Evolutionary conservation across 2,329 filamentous ascomycete species (phyloP), one percentile per base, ranked within the genome.

Genomic region (Macrophomina pseudophaseolina): DNA sequence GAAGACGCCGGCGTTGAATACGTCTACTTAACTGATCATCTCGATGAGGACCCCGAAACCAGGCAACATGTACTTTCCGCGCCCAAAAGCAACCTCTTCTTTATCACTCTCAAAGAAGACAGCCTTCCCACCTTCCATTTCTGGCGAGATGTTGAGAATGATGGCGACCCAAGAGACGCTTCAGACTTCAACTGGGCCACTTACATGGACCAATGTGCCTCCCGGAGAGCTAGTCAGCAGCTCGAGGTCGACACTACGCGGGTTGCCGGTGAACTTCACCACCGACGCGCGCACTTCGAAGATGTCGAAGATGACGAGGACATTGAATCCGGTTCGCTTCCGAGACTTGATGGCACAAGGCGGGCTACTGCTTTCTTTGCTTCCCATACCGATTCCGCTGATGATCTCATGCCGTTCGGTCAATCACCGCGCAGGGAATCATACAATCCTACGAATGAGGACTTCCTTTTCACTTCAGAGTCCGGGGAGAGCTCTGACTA

Each of bases 61-160:
- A 35, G 64, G 23, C 32, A 2, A 12, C 5, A 32, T 12, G 38
- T 56, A 6, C n/a, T 65, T 28, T 23, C 42, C 1, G 40, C 48
- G 3, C 51, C 42, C 7, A 44, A 62, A 14, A 16, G 42, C 6
- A 67, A 64, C 23, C 33, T 64, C 5, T 67, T 64, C 42, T 67
- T 64, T 40, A n/a, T 67, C 33, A 46, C 32, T 14, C 44, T 64
- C 14, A 33, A 23, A 14, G 58, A 38, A 2, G 46, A 67, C 7
- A 16, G n/a, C 4, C 48, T 67, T 2, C 65, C 65, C 3, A 54
- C 58, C 5, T 67, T 33, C 23, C 49, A 67, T 44, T 67, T 53
- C 40, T 67, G 65, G 65, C 53, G 56, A n/a, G 30, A 65, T 30
- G 63, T 56, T n/a, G 14, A 38, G 16, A 40, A 18, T 9, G 35